Percentiles rank a stretch among this genome's conserved stretches.
Evolutionary conservation across 768 basidiomycete genomes (phyloP).

Genomic region (Crepidotus variabilis): DNA sequence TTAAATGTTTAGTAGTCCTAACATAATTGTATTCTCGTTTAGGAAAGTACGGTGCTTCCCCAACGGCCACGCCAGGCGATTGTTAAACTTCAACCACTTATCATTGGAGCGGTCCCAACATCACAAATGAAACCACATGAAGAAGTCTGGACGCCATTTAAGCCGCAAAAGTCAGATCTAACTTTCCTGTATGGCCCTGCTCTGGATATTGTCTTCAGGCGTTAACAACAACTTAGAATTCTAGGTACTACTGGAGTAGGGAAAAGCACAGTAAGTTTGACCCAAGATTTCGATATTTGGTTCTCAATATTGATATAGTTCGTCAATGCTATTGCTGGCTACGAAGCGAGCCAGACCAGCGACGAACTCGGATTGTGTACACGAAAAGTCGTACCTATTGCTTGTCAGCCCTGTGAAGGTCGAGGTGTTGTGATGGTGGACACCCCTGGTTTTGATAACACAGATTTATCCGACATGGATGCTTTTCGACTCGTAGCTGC

Average conservation of each 20-base stretch:
- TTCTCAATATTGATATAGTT: not conserved
- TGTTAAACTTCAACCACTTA: no score
- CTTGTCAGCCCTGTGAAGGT: not conserved
- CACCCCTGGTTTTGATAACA: constrained; percentile 4
- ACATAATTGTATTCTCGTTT: not conserved
- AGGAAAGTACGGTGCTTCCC: not conserved
- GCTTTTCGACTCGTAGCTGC: not conserved
- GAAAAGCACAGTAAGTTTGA: not conserved
- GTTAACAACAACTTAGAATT: not conserved
- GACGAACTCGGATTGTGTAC: not conserved
- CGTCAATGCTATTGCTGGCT: not conserved
- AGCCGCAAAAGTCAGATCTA: not conserved
- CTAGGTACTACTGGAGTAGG: not conserved
- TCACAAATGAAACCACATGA: no score
- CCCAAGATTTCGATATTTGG: not conserved
- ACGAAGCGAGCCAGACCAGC: not conserved
- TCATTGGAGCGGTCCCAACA: no score
- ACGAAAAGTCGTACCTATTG: not conserved
- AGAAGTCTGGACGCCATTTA: not conserved
- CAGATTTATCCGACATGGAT: not conserved
- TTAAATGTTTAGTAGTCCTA: not conserved
- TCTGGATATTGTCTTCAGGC: not conserved
- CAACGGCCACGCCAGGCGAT: no score
- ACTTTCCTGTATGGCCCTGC: not conserved
- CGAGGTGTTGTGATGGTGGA: constrained; percentile 1